phyloP scores from a whole-genome alignment of 352 stramenopile genomes.

The Phytopythium litorale region DNA sequence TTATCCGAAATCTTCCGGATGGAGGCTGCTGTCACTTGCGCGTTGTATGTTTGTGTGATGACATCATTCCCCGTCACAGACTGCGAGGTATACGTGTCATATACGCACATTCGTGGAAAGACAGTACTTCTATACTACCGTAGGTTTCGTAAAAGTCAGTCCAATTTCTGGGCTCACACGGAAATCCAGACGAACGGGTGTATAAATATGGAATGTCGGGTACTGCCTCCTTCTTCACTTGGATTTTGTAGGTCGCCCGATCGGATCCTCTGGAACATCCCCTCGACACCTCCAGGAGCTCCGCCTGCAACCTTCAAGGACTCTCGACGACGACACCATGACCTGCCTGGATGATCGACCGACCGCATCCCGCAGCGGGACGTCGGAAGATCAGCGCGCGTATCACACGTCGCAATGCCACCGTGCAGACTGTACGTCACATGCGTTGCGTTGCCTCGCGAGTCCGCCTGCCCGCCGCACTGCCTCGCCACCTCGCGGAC shows the following conservation, averaged over 20 bases:
- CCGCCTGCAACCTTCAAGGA: neutral
- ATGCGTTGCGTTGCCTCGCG: neutral
- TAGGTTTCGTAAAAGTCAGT: neutral
- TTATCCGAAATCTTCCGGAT: slow-evolving; percentile 5
- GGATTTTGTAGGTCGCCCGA: neutral
- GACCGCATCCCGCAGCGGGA: neutral
- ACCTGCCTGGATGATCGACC: neutral
- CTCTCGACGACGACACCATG: neutral
- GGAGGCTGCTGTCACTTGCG: neutral
- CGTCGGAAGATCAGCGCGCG: neutral
- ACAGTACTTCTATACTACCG: neutral
- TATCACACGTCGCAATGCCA: neutral
- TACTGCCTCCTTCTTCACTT: neutral
- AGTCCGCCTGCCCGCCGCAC: too few species aligned
- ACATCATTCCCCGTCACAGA: slow-evolving; percentile 1
- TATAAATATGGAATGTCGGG: neutral
- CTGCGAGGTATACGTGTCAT: neutral
- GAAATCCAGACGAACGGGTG: neutral
- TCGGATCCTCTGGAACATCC: neutral
- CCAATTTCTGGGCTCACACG: neutral
- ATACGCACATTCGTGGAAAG: neutral
- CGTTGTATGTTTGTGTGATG: neutral
- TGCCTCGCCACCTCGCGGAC: too few species aligned
- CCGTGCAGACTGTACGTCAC: neutral
- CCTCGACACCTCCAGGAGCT: neutral